Evolutionary conservation across 805 yeast species (phyloP).

Genomic region (Nadsonia fulvescens): DNA sequence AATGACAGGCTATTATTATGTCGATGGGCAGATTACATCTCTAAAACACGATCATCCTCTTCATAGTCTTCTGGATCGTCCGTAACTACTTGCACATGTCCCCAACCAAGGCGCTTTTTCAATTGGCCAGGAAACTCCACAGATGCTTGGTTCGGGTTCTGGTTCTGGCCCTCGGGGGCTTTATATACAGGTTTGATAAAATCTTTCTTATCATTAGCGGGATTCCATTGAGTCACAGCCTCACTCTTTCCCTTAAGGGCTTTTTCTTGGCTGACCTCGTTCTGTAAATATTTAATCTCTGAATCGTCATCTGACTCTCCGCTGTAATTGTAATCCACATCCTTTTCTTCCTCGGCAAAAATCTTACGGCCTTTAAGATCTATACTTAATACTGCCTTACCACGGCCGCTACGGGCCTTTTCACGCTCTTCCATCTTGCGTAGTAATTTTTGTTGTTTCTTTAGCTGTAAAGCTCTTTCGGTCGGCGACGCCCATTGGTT

Average conservation of each 20-base stretch:
- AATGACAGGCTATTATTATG: too few relatives aligned
- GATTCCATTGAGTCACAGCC: constrained; percentile 8
- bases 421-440: constrained; percentile 45
- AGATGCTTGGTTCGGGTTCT: too few relatives aligned
- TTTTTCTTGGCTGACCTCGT: constrained; percentile 1
- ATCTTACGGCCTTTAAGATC: constrained; percentile 58
- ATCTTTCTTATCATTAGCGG: constrained; percentile 9
- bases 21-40: too few relatives aligned
- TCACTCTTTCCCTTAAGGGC: constrained; percentile 4
- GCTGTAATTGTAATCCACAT: neutral
- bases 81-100: too few relatives aligned
- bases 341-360: constrained; percentile 6
- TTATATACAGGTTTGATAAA: constrained; percentile 9
- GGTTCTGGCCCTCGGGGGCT: too few relatives aligned
- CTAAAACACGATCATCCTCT: too few relatives aligned
- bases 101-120: too few relatives aligned
- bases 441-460: constrained; percentile 63
- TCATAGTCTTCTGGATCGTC: too few relatives aligned
- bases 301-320: constrained; percentile 4
- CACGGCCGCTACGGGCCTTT: constrained; percentile 48
- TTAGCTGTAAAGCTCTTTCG: constrained; percentile 75
- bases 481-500: constrained; percentile 69
- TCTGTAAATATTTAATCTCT: neutral
- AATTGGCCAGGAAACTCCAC: too few relatives aligned
- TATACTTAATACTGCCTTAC: constrained; percentile 58